Evolutionary conservation across 1,139 yeast genomes (phyloP), one percentile per base, ranked within the genome.

Genomic region (Geotrichum bryndzae): DNA sequence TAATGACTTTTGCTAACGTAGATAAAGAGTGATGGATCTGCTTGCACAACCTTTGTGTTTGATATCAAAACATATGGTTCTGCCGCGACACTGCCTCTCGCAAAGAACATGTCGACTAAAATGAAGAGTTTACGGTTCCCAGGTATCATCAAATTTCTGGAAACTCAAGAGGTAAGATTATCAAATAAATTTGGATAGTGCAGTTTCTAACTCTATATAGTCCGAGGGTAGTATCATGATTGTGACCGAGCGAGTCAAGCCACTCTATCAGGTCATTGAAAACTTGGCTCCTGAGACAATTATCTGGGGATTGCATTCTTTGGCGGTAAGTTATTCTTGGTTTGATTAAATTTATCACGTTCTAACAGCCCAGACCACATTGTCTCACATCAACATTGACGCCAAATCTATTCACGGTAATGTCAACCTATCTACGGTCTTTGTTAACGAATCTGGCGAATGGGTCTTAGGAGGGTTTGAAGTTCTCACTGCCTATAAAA

Each of bases 381-480:
- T 90, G 64, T 80, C 80, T 65, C 84, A 85, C 66, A 77, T 91
- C 61, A 86, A 88, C 67, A 79, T 76, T 25, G 88, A 84, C 63
- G 90, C 89, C 23, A 75, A 80, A 25, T 53, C 56, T 35, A 76
- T 87, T 2, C 88, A 89, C 68, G 94, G 92, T 1, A 84, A 85
- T 64, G 69, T 91, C 50, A 79, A 82, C 65, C 68, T 76, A 35
- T 79, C 82, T 52, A 82, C 89, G 0, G 80, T 92, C 0, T 90
- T 76, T 72, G 84, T 90, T 15, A 87, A 82, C 61, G 81, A 79
- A 27, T 72, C 79, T 51, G 96, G 97, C 8, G 96, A 89, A 69
- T 90, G 96, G 95, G 87, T 85, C 63, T 72, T 92, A 31, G 88
- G 89, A 66, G 97, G 97, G 0, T 84, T 91, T 68, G 98, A 92